phyloP scores from a whole-genome alignment of 805 yeast species.

The Tetrapisispora nanseiensis region DNA sequence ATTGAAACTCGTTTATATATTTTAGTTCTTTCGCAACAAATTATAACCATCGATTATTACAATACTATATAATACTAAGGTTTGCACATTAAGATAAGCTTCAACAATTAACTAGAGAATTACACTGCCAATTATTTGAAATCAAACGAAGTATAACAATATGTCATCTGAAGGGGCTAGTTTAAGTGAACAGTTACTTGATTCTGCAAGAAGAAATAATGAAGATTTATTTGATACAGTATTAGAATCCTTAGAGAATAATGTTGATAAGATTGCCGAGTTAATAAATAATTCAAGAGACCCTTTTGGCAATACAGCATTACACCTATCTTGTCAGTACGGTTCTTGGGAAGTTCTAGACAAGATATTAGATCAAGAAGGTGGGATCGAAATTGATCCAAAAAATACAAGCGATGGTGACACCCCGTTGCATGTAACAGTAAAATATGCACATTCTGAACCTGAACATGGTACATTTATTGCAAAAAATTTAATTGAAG shows the following conservation, averaged over 20 bases:
- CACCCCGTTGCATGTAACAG: constrained; percentile 86
- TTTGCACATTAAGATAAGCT: no score
- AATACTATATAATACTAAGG: no score
- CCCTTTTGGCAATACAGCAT: constrained; percentile 68
- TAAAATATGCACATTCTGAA: constrained; percentile 62
- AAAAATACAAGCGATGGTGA: constrained; percentile 60
- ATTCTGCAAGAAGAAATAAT: constrained; percentile 83
- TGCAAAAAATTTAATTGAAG: constrained; percentile 75
- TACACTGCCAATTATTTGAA: no score
- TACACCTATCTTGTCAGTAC: constrained; percentile 70
- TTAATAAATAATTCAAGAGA: constrained; percentile 64
- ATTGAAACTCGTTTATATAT: no score
- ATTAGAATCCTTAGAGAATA: constrained; percentile 34
- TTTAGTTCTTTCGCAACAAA: no score
- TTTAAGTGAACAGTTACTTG: constrained; percentile 67
- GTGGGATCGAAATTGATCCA: constrained; percentile 84
- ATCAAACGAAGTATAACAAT: background rate
- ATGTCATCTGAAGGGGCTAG: constrained; percentile 57
- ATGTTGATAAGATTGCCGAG: constrained; percentile 29
- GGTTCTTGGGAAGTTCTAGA: constrained; percentile 88
- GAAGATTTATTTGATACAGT: constrained; percentile 58
- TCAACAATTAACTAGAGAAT: no score
- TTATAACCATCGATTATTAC: no score
- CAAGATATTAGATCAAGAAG: constrained; percentile 65
- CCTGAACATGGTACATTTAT: constrained; percentile 77